Conservation (phyloP, 108 stramenopile genomes). For the Nitzschia inconspicua region DNA sequence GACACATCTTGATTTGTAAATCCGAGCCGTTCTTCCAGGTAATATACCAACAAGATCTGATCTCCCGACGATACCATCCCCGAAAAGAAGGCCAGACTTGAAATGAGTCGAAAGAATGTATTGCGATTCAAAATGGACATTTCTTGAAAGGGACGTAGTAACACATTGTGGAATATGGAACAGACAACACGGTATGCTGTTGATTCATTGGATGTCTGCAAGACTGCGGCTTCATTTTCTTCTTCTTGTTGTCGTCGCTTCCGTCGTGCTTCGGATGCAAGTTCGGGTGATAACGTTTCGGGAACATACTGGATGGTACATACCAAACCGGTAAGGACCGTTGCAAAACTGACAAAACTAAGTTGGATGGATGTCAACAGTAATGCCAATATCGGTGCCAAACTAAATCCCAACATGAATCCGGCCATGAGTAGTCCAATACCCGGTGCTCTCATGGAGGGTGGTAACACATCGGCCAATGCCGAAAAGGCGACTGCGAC, state of each 20-base stretch:
- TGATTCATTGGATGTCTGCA: neutral
- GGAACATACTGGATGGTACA: constrained; percentile 50
- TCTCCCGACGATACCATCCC: constrained; percentile 67
- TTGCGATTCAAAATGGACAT: constrained; percentile 80
- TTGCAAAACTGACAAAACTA: constrained; percentile 41
- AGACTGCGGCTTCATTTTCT: constrained; percentile 14
- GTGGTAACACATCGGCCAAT: constrained; percentile 75
- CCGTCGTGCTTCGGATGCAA: constrained; percentile 39
- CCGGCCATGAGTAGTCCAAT: constrained; percentile 76
- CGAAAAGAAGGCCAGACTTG: constrained; percentile 72
- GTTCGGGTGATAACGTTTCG: constrained; percentile 65
- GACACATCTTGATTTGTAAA: constrained; percentile 66
- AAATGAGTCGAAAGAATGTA: constrained; percentile 63
- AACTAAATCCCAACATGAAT: constrained; percentile 61
- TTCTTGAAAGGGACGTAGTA: constrained; percentile 53
- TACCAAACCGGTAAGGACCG: constrained; percentile 47
- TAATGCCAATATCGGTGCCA: constrained; percentile 62
- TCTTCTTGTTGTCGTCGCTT: constrained; percentile 2
- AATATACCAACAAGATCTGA: constrained; percentile 72
- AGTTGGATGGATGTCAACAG: constrained; percentile 53
- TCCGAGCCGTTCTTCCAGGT: constrained; percentile 68
- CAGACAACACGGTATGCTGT: neutral
- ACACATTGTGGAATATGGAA: neutral
- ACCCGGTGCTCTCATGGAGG: constrained; percentile 61
- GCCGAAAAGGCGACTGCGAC: constrained; percentile 65